Base-by-base conservation (phyloP, 1,139 yeast genomes). In the Geotrichum phurueaensis region DNA sequence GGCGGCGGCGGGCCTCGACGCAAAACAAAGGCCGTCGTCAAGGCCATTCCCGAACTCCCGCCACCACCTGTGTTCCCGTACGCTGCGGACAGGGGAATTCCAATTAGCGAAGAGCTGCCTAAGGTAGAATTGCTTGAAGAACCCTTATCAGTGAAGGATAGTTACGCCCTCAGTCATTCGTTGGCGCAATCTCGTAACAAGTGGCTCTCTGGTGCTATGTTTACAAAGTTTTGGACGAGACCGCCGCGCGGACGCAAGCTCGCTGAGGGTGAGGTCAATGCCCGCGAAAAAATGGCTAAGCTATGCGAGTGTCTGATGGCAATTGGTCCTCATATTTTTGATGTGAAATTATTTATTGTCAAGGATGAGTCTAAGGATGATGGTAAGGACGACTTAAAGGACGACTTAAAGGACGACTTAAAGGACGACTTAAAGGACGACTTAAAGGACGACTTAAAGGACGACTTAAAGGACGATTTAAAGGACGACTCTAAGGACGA, bases 231-330 rank as follows among this genome's bases (percentile, higher is more conserved):
- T 68, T 92, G 97, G 97, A 71, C 77, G 2, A 67, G 78, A 31
- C 78, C 78, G 77, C 91, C 60, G 13, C 82, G 84, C 81, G 84
- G 82, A 70, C 80, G 66, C 74, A 84, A 66, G 78, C 71, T 73
- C 15, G 79, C 86, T 47, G 77, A 81, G 49, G 76, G 76, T 61
- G 75, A 76, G 57, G 69, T 78, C 10, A 84, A 84, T 71, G 87
- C 87, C 45, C 78, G 96, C 66, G 98, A 94, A 66, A 86, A 86
- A 59, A 91, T 92, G 97, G 88, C 90, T 62, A 90, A 90, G 70
- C 76, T 94, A 62, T 84, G 95, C 68, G 97, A 92, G 67, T 84
- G 92, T 61, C 75, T 78, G 0, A 74, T 91, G 76, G 78, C 79
- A 5, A 78, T 88, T 48, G 98, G 97, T 0, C 97, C 97, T 0